Conservation (phyloP, 352 stramenopile species). For the Salisapilia sapeloensis region DNA sequence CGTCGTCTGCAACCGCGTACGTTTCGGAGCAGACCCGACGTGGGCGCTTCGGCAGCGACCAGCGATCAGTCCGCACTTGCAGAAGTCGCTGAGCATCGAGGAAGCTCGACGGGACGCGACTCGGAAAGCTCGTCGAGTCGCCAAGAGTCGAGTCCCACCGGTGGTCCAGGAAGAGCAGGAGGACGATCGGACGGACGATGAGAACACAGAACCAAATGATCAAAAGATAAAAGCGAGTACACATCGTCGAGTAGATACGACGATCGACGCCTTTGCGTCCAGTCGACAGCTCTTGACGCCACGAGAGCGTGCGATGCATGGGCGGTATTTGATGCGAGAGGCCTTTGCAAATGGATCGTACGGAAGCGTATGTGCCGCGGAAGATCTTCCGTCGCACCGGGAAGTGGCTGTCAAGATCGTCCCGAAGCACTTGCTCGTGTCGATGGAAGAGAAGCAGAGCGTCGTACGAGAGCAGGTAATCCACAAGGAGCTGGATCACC, state of each 20-base stretch:
- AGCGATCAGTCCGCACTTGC: conserved; percentile 12
- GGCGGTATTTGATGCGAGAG: conserved; percentile 52
- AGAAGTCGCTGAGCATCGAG: conserved; percentile 32
- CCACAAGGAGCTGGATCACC: conserved; percentile 40
- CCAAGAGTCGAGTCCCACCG: too few relatives aligned
- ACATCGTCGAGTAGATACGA: conserved; percentile 3
- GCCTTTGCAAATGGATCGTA: conserved; percentile 56
- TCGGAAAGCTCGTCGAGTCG: conserved; percentile 11
- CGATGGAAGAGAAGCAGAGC: conserved; percentile 47
- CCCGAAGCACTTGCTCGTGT: conserved; percentile 52
- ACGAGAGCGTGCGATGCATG: conserved; percentile 46
- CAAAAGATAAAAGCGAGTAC: too few relatives aligned
- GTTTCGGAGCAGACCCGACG: conserved; percentile 25
- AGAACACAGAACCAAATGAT: too few relatives aligned
- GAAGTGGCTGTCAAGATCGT: conserved; percentile 63
- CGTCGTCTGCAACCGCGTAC: conserved; percentile 53
- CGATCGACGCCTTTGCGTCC: conserved; percentile 1
- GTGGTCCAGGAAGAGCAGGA: too few relatives aligned
- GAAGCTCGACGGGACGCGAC: conserved; percentile 22
- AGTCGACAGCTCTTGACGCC: conserved; percentile 17
- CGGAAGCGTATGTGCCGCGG: conserved; percentile 34
- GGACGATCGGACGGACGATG: too few relatives aligned
- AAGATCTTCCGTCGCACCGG: conserved; percentile 27
- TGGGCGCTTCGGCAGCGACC: conserved; percentile 23
- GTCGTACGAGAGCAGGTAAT: conserved; percentile 59